These are phyloP conservation scores for Colletotrichum cereale DNA, from an alignment of 2,329 filamentous ascomycete genomes.

Conservation along the genomic window DNA sequence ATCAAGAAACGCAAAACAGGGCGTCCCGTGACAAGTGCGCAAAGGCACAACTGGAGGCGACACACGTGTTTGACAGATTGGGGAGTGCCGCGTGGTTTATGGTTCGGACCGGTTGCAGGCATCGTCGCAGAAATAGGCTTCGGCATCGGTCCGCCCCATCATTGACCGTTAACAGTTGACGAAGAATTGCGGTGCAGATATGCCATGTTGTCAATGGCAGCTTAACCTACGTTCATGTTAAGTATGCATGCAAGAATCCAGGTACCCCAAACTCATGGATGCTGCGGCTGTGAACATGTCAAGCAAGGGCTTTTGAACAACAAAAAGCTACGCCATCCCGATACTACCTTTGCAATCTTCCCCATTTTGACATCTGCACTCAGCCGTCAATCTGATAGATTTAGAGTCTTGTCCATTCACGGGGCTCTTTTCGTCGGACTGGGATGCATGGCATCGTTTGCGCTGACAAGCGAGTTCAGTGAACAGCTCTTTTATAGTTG, in stretches of 20 bases:
- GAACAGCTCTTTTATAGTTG: background rate
- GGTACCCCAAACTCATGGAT: no score
- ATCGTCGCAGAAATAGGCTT: background rate
- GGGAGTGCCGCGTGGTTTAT: background rate
- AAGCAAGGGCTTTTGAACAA: no score
- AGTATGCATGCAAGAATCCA: no score
- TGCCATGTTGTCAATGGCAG: background rate
- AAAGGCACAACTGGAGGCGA: no score
- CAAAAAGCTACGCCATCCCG: no score
- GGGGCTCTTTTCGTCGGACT: conserved; percentile 7
- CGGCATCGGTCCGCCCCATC: conserved; percentile 10
- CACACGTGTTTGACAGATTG: no score
- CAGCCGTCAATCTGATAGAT: background rate
- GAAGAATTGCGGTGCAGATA: background rate
- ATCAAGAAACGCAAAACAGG: no score
- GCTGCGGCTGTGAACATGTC: no score
- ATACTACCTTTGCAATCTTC: no score
- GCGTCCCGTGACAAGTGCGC: no score
- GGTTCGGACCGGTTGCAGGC: conserved; percentile 27
- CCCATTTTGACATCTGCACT: background rate
- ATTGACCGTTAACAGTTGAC: background rate
- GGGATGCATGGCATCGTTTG: background rate
- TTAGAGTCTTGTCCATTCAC: background rate
- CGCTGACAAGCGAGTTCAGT: background rate
- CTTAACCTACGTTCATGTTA: background rate